Evolutionary conservation across 2,329 filamentous ascomycete genomes (phyloP), one percentile per base, ranked within the genome.

Genomic region (Fusarium irregulare): DNA sequence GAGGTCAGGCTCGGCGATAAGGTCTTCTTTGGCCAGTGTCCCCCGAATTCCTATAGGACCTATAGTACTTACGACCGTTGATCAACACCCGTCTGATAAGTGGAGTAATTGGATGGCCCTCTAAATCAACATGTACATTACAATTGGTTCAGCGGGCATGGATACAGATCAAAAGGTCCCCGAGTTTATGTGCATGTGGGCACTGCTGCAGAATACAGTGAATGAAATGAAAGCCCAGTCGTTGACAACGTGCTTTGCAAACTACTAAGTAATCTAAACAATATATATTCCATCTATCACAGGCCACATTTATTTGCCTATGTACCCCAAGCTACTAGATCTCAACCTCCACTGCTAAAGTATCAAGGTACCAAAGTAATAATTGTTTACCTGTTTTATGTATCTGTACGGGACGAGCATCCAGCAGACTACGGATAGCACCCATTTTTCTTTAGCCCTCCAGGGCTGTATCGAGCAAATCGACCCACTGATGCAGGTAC

Each of bases 401-500:
- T 27, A 16, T 49, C 28, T 50, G 45, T 42, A n/a, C 46, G 18
- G 18, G n/a, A 46, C 40, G 20, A 49, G 46, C 32, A 59, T 44
- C 14, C 16, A 14, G 50, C 16, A 34, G 59, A 37, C 32, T 37
- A 37, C 27, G 27, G 27, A 28, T 28, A 28, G 18, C 34, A 37
- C 34, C 10, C 18, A n/a, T 49, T 14, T 64, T 51, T 34, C 44
- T 27, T 67, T 67, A 67, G 54, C 64, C 64, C 32, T 27, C 9
- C 32, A 27, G 49, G 32, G 49, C 32, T 68, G 32, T 49, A 41
- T 47, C 30, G 54, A 53, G 49, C 30, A 54, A 48, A 56, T 55
- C 32, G 60, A 49, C 68, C 68, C 64, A 71, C 60, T 59, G 59
- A 71, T 71, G 68, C 68, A 71, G 68, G 68, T 71, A 71, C 68